Evolutionary conservation across 768 basidiomycete genomes (phyloP).

Genomic region (Boletus sp.): DNA sequence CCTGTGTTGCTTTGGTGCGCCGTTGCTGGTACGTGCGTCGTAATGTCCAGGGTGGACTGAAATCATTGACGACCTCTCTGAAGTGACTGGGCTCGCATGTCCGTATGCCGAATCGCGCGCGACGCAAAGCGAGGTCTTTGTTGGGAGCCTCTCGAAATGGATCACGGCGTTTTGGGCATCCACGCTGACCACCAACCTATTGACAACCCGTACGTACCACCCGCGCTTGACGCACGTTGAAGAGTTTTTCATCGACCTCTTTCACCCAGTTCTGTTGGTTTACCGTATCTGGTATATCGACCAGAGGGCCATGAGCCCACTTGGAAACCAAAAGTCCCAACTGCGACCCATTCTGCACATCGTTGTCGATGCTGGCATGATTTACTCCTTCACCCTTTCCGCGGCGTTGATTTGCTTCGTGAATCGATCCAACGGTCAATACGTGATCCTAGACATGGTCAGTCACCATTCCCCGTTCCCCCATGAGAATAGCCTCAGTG

Average conservation of each 20-base stretch:
- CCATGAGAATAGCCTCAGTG: background rate
- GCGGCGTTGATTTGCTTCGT: background rate
- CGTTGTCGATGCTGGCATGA: constrained; percentile 5
- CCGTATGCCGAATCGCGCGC: background rate
- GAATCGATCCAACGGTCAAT: constrained; percentile 1
- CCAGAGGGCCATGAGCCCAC: too few species aligned
- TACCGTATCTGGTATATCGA: background rate
- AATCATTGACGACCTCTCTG: background rate
- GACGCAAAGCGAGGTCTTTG: background rate
- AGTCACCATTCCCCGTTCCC: background rate
- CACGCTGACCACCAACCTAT: background rate
- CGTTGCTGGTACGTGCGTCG: background rate
- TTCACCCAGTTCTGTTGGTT: background rate
- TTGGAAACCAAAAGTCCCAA: background rate
- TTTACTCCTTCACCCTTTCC: constrained; percentile 1
- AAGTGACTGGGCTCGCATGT: background rate
- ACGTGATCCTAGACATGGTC: constrained; percentile 6
- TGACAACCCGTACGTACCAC: background rate
- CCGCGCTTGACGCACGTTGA: background rate
- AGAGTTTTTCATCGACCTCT: background rate
- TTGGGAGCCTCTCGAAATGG: background rate
- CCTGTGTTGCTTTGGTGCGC: background rate
- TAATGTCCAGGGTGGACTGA: background rate
- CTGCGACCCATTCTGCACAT: background rate
- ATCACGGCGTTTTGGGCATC: background rate